A percentile compares a stretch with the other conserved stretches of the same genome.
phyloP scores from a whole-genome alignment of 805 yeast genomes.

The Candida alai region DNA sequence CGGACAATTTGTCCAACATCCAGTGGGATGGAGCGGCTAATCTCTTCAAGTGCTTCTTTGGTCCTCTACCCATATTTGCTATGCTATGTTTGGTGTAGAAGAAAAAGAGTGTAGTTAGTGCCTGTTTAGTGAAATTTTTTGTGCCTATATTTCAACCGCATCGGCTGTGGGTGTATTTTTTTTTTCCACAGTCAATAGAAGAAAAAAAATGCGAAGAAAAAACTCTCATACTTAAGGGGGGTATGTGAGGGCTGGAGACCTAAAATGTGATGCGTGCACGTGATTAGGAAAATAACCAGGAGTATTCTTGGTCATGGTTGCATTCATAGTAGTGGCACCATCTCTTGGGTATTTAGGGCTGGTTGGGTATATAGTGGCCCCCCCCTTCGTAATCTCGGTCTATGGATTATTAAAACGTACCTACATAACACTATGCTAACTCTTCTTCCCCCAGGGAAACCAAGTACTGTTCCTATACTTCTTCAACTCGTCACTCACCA shows the following conservation, averaged over 20 bases:
- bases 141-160: slow-evolving; percentile 5
- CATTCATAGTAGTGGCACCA: too few species aligned
- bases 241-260: not conserved
- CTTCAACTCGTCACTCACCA: slow-evolving; percentile 20
- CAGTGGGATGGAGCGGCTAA: slow-evolving; percentile 99
- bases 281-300: not conserved
- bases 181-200: not conserved
- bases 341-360: too few species aligned
- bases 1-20: slow-evolving; percentile 99
- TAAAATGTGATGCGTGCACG: not conserved
- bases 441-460: slow-evolving; percentile 18
- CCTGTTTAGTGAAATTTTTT: too few species aligned
- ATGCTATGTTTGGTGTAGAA: slow-evolving; percentile 2
- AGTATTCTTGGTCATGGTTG: too few species aligned
- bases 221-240: not conserved
- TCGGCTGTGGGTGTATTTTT: not conserved
- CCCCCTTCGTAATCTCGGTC: too few species aligned
- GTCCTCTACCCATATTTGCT: slow-evolving; percentile 23
- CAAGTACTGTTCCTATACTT: slow-evolving; percentile 20
- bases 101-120: not conserved
- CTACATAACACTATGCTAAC: not conserved
- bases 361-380: too few species aligned
- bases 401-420: too few species aligned
- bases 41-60: slow-evolving; percentile 98
- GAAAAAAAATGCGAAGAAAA: slow-evolving; percentile 1